These are phyloP conservation scores for Daldinia grandis DNA, from an alignment of 495 filamentous ascomycete genomes.

Conservation along the genomic window DNA sequence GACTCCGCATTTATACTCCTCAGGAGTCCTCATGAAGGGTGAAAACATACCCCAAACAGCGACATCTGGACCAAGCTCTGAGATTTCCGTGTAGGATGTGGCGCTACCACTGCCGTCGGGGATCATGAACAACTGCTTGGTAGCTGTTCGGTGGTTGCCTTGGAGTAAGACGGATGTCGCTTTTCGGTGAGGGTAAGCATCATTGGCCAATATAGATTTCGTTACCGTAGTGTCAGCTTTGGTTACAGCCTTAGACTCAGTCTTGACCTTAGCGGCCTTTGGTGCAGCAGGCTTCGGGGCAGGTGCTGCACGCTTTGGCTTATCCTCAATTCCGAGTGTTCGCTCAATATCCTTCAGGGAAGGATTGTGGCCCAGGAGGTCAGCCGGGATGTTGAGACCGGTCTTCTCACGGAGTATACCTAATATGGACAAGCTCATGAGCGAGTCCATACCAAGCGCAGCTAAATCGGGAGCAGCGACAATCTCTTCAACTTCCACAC, in stretches of 20 bases:
- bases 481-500: slow-evolving; percentile 70
- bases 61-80: slow-evolving; percentile 57
- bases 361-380: slow-evolving; percentile 58
- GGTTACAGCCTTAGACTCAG: slow-evolving; percentile 48
- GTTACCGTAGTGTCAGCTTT: slow-evolving; percentile 50
- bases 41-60: slow-evolving; percentile 72
- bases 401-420: slow-evolving; percentile 68
- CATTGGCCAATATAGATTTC: slow-evolving; percentile 55
- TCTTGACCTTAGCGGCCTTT: slow-evolving; percentile 56
- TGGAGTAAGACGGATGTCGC: slow-evolving; percentile 66
- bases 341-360: slow-evolving; percentile 59
- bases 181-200: slow-evolving; percentile 75
- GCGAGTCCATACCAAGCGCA: slow-evolving; percentile 67
- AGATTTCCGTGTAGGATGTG: slow-evolving; percentile 67
- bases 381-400: slow-evolving; percentile 54
- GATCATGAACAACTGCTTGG: slow-evolving; percentile 73
- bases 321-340: slow-evolving; percentile 53
- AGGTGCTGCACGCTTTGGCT: slow-evolving; percentile 47
- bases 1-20: slow-evolving; percentile 64
- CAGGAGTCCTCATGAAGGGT: slow-evolving; percentile 66
- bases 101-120: slow-evolving; percentile 81
- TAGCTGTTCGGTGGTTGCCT: slow-evolving; percentile 67
- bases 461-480: slow-evolving; percentile 58
- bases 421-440: slow-evolving; percentile 66
- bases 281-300: slow-evolving; percentile 37